Evolutionary conservation across 2,329 filamentous ascomycete species (phyloP).

Genomic region (Bipolaris bicolor): DNA sequence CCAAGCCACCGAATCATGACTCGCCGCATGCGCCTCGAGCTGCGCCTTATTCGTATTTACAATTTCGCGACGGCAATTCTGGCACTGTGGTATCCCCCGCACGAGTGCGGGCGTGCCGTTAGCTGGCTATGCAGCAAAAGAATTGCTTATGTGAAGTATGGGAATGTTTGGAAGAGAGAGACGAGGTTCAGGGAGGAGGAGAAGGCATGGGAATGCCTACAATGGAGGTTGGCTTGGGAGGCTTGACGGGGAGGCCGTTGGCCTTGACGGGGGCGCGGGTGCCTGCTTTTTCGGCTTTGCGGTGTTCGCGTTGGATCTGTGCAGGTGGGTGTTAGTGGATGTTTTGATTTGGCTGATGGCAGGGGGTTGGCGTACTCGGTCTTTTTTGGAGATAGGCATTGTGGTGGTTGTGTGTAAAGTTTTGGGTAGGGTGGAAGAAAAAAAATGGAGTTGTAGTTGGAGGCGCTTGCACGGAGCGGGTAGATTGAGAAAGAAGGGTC

Average conservation of each 20-base stretch:
- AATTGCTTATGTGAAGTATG: too few species aligned
- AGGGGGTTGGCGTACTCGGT: slow-evolving; percentile 40
- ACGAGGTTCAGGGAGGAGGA: neutral
- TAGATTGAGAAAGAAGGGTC: slow-evolving; percentile 7
- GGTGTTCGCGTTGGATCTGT: slow-evolving; percentile 62
- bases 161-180: slow-evolving; percentile 10
- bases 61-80: slow-evolving; percentile 59
- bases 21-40: slow-evolving; percentile 60
- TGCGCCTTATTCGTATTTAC: slow-evolving; percentile 60
- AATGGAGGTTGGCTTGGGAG: slow-evolving; percentile 60
- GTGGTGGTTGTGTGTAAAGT: slow-evolving; percentile 13
- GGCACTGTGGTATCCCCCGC: slow-evolving; percentile 48
- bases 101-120: neutral
- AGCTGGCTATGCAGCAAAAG: neutral
- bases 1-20: slow-evolving; percentile 58
- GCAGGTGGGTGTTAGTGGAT: neutral
- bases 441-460: slow-evolving; percentile 9
- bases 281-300: slow-evolving; percentile 60
- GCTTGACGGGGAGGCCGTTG: slow-evolving; percentile 62
- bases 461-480: slow-evolving; percentile 3
- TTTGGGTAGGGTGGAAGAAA: neutral
- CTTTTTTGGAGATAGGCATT: slow-evolving; percentile 60
- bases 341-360: slow-evolving; percentile 3
- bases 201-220: slow-evolving; percentile 38
- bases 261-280: slow-evolving; percentile 61